Conservation (phyloP, 1,284 basidiomycete genomes). For the Retiboletus fuscus region DNA sequence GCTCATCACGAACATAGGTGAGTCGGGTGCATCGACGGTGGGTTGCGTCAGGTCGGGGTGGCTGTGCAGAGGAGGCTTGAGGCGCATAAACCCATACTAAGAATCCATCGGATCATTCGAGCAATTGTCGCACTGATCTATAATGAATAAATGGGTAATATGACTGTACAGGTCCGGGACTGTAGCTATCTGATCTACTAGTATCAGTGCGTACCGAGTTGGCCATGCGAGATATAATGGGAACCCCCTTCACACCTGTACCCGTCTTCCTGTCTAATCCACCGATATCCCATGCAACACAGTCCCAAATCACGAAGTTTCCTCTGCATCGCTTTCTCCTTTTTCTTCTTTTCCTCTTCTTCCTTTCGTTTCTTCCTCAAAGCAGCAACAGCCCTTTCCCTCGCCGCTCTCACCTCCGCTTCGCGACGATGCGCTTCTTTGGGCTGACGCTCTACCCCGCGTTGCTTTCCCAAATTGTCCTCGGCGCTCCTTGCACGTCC, state of each 20-base stretch:
- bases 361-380: constrained; percentile 53
- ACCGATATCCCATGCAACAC: constrained; percentile 63
- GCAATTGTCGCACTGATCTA: no score
- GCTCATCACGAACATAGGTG: no score
- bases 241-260: constrained; percentile 69
- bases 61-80: no score
- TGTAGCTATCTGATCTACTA: no score
- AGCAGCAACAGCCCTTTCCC: constrained; percentile 51
- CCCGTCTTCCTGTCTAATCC: constrained; percentile 60
- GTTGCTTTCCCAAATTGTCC: constrained; percentile 28
- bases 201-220: constrained; percentile 23
- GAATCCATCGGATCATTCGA: no score
- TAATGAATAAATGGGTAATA: no score
- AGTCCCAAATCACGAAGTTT: constrained; percentile 63
- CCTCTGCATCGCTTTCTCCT: constrained; percentile 56
- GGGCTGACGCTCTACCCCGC: constrained; percentile 40
- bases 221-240: constrained; percentile 58
- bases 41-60: no score
- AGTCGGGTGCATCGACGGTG: no score
- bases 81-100: no score
- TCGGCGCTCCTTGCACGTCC: constrained; percentile 40
- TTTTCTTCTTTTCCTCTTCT: constrained; percentile 50
- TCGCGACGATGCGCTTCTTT: constrained; percentile 44
- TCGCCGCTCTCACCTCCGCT: constrained; percentile 41
- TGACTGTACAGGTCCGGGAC: no score